These are phyloP conservation scores for Cercospora sp. DNA, from an alignment of 2,329 filamentous ascomycete species.

Conservation along the genomic window DNA sequence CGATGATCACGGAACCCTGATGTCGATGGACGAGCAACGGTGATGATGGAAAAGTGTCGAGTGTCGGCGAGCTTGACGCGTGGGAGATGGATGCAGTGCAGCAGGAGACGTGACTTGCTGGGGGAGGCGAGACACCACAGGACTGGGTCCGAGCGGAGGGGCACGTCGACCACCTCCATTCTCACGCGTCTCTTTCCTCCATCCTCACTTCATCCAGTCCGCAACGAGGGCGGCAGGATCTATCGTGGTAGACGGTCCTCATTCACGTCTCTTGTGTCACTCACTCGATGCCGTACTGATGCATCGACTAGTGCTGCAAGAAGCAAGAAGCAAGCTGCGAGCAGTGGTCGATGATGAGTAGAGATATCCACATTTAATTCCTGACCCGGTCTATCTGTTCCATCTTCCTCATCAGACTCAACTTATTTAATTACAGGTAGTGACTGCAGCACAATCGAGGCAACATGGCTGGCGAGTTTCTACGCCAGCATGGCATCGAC, in stretches of 20 bases:
- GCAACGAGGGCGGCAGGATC: background rate
- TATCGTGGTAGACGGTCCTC: background rate
- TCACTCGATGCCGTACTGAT: background rate
- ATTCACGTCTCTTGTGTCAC: background rate
- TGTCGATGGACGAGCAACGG: conserved; percentile 7
- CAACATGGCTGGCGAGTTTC: conserved; percentile 36
- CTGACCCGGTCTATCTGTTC: background rate
- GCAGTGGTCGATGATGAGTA: conserved; percentile 3
- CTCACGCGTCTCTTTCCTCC: background rate
- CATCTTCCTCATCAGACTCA: background rate
- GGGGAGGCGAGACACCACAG: background rate
- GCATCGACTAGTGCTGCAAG: background rate
- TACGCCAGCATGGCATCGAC: conserved; percentile 38
- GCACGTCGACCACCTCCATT: background rate
- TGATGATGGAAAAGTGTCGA: conserved; percentile 15
- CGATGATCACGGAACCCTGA: background rate
- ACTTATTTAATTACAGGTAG: background rate
- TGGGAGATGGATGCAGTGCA: background rate
- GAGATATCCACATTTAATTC: conserved; percentile 2
- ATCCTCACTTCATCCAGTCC: background rate
- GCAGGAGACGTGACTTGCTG: conserved; percentile 3
- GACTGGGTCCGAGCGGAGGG: conserved; percentile 4
- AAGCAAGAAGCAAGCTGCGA: background rate
- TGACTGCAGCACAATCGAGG: background rate
- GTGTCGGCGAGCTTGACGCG: conserved; percentile 29